Base-by-base conservation (phyloP, 2,329 filamentous ascomycete genomes). In the Cladosporium sp. region DNA sequence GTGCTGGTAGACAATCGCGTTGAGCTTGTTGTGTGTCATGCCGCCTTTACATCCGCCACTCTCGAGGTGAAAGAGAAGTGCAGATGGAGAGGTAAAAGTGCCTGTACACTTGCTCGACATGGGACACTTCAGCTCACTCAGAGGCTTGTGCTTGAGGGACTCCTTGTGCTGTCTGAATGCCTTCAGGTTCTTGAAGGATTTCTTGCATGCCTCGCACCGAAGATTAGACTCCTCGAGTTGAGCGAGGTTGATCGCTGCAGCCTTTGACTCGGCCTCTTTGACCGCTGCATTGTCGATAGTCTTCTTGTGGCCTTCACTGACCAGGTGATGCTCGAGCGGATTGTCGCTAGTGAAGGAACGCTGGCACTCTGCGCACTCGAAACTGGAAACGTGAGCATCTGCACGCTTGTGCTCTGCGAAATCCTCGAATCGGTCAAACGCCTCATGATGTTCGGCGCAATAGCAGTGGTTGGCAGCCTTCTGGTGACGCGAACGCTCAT, bases 71-170 rank as follows among this genome's bases (percentile, higher is more conserved):
- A 45, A 25, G 12, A 63, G 24, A 13, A 65, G 34, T 3, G 58
- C 60, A 1, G 63, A 62, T 10, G 58, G 56, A 35, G 57, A 51
- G 1, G 36, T 58, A 50, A 63, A 64, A 1, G 10, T 17, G n/a
- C 51, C 45, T 1, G 24, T 49, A 42, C 62, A 64, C 8, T 32
- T 9, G 2, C 8, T 32, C 4, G 28, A 32, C 8, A 32, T 4
- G 8, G 60, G 56, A 24, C 63, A 65, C 13, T 47, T 47, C 3
- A 65, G 32, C 3, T 56, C 51, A 50, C 57, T 56, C 2, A 60
- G 42, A 12, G 54, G 60, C 13, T 59, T 59, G 58, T 65, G 63
- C 56, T 60, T 62, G 35, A 51, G 10, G 1, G 61, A 64, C 8
- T n/a, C 20, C 32, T 61, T 64, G 53, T 64, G 62, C 19, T 61